Evolutionary conservation across 805 yeast genomes (phyloP).

Genomic region (Lipomyces yamadae): DNA sequence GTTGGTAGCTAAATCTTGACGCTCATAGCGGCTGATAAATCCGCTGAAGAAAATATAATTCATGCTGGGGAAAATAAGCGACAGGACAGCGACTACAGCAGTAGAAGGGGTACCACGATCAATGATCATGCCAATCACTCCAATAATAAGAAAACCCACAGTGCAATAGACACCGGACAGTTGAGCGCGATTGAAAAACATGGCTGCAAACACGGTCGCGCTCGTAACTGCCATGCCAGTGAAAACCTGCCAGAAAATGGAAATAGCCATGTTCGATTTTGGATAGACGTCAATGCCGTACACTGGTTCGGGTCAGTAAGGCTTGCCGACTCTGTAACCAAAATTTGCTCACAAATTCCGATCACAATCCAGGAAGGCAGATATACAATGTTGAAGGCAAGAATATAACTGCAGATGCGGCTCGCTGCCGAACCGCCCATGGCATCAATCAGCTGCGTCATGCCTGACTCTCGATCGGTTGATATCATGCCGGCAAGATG

Average conservation of each 20-base stretch:
- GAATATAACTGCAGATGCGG: neutral
- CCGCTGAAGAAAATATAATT: constrained; percentile 42
- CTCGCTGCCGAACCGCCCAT: constrained; percentile 42
- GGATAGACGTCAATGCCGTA: constrained; percentile 17
- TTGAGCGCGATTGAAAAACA: constrained; percentile 41
- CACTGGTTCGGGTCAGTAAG: constrained; percentile 23
- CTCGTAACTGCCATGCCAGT: constrained; percentile 43
- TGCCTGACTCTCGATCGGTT: constrained; percentile 43
- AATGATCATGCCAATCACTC: constrained; percentile 19
- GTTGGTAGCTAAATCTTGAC: neutral
- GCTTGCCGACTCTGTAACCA: constrained; percentile 38
- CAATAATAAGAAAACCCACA: constrained; percentile 34
- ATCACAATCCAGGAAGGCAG: constrained; percentile 43
- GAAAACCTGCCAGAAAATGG: constrained; percentile 41
- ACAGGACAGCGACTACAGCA: constrained; percentile 15
- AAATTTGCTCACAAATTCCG: constrained; percentile 34
- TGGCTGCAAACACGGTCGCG: constrained; percentile 41
- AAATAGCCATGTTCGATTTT: constrained; percentile 37
- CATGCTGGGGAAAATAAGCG: constrained; percentile 21
- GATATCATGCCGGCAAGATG: constrained; percentile 44
- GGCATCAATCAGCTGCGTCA: constrained; percentile 40
- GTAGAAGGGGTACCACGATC: constrained; percentile 44
- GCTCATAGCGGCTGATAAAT: constrained; percentile 7
- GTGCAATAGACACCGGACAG: constrained; percentile 43
- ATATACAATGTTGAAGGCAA: constrained; percentile 37